phyloP scores from a whole-genome alignment of 371 early-diverging fungal genomes.

The Chytridiales sp. region DNA sequence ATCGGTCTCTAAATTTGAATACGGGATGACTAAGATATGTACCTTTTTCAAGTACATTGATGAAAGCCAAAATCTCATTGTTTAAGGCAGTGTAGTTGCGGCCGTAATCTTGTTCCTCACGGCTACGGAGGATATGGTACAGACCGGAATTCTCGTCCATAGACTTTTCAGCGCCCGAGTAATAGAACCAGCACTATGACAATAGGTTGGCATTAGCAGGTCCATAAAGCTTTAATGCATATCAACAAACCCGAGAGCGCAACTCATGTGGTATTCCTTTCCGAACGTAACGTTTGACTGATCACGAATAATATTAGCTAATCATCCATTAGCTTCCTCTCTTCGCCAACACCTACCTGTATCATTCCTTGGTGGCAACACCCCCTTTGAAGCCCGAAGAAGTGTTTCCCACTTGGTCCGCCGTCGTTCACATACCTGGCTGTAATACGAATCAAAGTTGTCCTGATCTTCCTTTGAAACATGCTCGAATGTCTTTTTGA shows the following conservation, averaged over 20 bases:
- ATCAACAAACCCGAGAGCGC: slow-evolving; percentile 61
- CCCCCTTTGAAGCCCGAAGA: slow-evolving; percentile 14
- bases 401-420: slow-evolving; percentile 31
- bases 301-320: neutral
- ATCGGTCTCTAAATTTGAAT: neutral
- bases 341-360: slow-evolving; percentile 5
- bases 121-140: slow-evolving; percentile 55
- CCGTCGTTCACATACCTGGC: slow-evolving; percentile 19
- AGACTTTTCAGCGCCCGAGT: slow-evolving; percentile 76
- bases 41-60: slow-evolving; percentile 77
- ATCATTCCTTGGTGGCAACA: slow-evolving; percentile 19
- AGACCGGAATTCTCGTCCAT: slow-evolving; percentile 60
- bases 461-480: slow-evolving; percentile 30
- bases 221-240: slow-evolving; percentile 3
- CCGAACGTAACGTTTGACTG: slow-evolving; percentile 77
- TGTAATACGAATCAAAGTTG: slow-evolving; percentile 32
- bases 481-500: slow-evolving; percentile 29
- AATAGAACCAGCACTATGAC: slow-evolving; percentile 73
- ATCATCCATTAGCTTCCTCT: neutral
- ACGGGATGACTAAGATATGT: neutral
- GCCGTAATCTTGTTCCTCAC: slow-evolving; percentile 55
- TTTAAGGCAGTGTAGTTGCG: slow-evolving; percentile 28
- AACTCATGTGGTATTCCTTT: slow-evolving; percentile 81
- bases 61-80: slow-evolving; percentile 65
- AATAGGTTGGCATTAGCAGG: neutral